These are phyloP conservation scores for Nakazawaea ernobii DNA, from an alignment of 805 yeast species.

Conservation along the genomic window DNA sequence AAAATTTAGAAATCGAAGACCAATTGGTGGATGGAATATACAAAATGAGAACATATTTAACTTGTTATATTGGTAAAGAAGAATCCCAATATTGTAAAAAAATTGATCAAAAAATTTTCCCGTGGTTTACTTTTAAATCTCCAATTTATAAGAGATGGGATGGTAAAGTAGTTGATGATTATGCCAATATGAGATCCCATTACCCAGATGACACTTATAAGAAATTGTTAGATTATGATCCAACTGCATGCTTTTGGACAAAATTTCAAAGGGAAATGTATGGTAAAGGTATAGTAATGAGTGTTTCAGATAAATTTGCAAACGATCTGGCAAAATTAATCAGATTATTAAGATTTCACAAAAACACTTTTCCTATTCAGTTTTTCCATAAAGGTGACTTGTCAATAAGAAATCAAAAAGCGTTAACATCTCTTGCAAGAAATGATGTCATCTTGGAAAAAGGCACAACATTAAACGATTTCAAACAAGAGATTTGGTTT, in stretches of 20 bases:
- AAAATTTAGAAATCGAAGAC: slow-evolving; percentile 17
- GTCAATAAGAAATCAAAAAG: slow-evolving; percentile 25
- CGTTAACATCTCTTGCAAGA: slow-evolving; percentile 30
- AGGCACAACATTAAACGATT: slow-evolving; percentile 12
- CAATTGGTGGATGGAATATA: slow-evolving; percentile 28
- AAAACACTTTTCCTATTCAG: slow-evolving; percentile 45
- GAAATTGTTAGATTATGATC: slow-evolving; percentile 1
- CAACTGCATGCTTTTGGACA: not conserved
- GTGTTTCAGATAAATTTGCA: slow-evolving; percentile 40
- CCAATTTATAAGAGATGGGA: slow-evolving; percentile 22
- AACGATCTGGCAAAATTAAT: slow-evolving; percentile 44
- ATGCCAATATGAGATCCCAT: slow-evolving; percentile 8
- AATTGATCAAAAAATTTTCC: slow-evolving; percentile 22
- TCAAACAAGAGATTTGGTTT: slow-evolving; percentile 24
- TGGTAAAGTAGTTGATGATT: slow-evolving; percentile 5
- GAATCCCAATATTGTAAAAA: not conserved
- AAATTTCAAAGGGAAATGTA: slow-evolving; percentile 11
- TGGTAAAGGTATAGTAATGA: slow-evolving; percentile 51
- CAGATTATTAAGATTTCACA: slow-evolving; percentile 41
- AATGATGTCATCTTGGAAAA: slow-evolving; percentile 22
- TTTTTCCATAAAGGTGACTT: slow-evolving; percentile 39
- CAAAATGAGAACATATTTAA: slow-evolving; percentile 24
- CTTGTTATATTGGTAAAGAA: slow-evolving; percentile 22
- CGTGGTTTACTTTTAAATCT: slow-evolving; percentile 19
- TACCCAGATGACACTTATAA: slow-evolving; percentile 4